Percentiles rank a stretch among this genome's conserved stretches.
Conservation (phyloP, 2,329 filamentous ascomycete genomes). For the Colletotrichum sublineola region DNA sequence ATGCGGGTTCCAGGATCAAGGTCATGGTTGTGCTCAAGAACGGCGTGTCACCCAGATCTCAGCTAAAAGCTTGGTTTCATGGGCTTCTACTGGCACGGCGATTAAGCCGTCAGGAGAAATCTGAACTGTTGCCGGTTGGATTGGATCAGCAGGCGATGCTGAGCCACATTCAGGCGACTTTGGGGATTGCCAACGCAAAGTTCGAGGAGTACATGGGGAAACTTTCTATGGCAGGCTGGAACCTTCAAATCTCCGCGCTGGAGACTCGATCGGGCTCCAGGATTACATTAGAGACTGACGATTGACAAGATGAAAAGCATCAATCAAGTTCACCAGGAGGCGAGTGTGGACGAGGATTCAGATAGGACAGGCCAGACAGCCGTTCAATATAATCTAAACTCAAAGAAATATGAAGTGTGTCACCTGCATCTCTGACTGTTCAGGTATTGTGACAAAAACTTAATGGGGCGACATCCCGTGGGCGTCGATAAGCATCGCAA, state of each 20-base stretch:
- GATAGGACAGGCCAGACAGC: slow-evolving; percentile 1
- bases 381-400: slow-evolving; percentile 3
- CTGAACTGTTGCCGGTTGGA: slow-evolving; percentile 3
- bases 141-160: slow-evolving; percentile 26
- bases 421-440: neutral
- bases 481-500: neutral
- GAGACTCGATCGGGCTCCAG: slow-evolving; percentile 37
- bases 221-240: slow-evolving; percentile 29
- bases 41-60: slow-evolving; percentile 25
- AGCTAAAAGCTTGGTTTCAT: slow-evolving; percentile 40
- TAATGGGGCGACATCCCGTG: neutral
- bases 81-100: slow-evolving; percentile 8
- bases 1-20: slow-evolving; percentile 3
- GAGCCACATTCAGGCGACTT: slow-evolving; percentile 8
- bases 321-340: slow-evolving; percentile 10
- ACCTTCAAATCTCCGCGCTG: slow-evolving; percentile 29
- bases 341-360: neutral
- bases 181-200: slow-evolving; percentile 15
- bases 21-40: slow-evolving; percentile 34
- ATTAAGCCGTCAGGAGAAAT: neutral
- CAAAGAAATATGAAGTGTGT: slow-evolving; percentile 10
- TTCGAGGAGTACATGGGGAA: slow-evolving; percentile 23
- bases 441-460: neutral
- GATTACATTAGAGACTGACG: slow-evolving; percentile 22
- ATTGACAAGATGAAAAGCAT: slow-evolving; percentile 12